These are phyloP conservation scores for Xylaria sp. DNA, from an alignment of 2,329 filamentous ascomycete species.

Conservation along the genomic window DNA sequence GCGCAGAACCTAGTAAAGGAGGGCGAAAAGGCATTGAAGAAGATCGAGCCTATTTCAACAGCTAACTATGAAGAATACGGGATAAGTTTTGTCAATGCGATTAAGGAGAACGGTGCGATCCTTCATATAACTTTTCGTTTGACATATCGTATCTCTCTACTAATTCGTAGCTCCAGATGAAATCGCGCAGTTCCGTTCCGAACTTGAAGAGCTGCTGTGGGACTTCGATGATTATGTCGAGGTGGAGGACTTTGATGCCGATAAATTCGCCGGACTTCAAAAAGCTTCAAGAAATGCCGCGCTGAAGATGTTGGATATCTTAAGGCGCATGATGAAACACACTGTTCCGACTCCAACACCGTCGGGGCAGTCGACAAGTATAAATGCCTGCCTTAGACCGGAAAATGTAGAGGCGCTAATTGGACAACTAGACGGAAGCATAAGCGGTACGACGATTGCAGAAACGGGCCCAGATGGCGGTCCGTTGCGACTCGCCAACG, in stretches of 20 bases:
- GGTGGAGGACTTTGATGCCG: slow-evolving; percentile 61
- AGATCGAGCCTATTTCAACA: slow-evolving; percentile 63
- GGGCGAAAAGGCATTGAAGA: slow-evolving; percentile 61
- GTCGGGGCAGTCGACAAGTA: slow-evolving; percentile 40
- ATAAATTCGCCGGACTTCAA: slow-evolving; percentile 62
- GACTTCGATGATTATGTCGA: slow-evolving; percentile 68
- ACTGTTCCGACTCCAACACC: slow-evolving; percentile 46
- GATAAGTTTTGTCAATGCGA: slow-evolving; percentile 60
- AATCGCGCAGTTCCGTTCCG: slow-evolving; percentile 60
- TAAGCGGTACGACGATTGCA: slow-evolving; percentile 43
- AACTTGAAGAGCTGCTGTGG: slow-evolving; percentile 64
- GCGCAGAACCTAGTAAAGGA: slow-evolving; percentile 61
- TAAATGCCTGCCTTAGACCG: slow-evolving; percentile 41
- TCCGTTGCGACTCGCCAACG: slow-evolving; percentile 33
- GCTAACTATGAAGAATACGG: slow-evolving; percentile 62
- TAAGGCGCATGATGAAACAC: slow-evolving; percentile 68
- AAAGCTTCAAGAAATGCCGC: slow-evolving; percentile 61
- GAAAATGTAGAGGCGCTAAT: slow-evolving; percentile 42
- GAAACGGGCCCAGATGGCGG: slow-evolving; percentile 44
- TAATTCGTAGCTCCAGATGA: slow-evolving; percentile 54
- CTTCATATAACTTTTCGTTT: slow-evolving; percentile 7
- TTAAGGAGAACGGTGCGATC: slow-evolving; percentile 65
- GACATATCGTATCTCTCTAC: slow-evolving; percentile 17
- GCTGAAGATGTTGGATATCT: slow-evolving; percentile 60
- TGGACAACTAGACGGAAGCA: slow-evolving; percentile 44